phyloP scores from a whole-genome alignment of 2,329 filamentous ascomycete genomes.

The Colletotrichum sojae region DNA sequence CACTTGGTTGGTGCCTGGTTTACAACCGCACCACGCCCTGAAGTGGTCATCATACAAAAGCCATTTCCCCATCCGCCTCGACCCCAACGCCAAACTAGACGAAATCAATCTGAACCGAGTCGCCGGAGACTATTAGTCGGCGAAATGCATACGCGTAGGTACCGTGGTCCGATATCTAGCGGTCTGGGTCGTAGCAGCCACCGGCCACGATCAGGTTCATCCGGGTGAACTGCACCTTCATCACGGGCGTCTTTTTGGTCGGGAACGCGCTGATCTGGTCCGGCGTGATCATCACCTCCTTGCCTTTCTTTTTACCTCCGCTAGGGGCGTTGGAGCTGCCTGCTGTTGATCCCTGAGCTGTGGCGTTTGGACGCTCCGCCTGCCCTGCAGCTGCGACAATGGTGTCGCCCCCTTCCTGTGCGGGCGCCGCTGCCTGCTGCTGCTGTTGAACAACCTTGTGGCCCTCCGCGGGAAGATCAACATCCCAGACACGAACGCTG shows the following conservation, averaged over 20 bases:
- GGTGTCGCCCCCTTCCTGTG: conserved; percentile 48
- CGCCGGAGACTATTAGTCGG: conserved; percentile 6
- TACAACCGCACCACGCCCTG: conserved; percentile 18
- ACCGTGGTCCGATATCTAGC: conserved; percentile 46
- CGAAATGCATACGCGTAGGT: neutral
- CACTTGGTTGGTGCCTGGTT: conserved; percentile 23
- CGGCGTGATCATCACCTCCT: conserved; percentile 90
- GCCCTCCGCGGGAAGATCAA: conserved; percentile 78
- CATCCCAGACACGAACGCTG: conserved; percentile 95
- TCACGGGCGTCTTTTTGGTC: conserved; percentile 95
- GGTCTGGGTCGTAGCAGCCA: conserved; percentile 75
- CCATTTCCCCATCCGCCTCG: conserved; percentile 15
- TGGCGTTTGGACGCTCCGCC: conserved; percentile 45
- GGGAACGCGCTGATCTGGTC: conserved; percentile 96
- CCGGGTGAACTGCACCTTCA: conserved; percentile 92
- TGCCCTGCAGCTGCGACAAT: conserved; percentile 48
- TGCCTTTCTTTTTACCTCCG: conserved; percentile 80
- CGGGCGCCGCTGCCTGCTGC: conserved; percentile 31
- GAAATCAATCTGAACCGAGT: conserved; percentile 26
- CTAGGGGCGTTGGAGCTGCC: conserved; percentile 47
- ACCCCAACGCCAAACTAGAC: conserved; percentile 39
- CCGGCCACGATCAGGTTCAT: conserved; percentile 96
- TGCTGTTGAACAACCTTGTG: conserved; percentile 63
- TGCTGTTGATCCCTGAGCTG: conserved; percentile 46
- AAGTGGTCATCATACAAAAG: conserved; percentile 25